These are phyloP conservation scores for Clavispora asparagi DNA, from an alignment of 805 yeast species.

Conservation along the genomic window DNA sequence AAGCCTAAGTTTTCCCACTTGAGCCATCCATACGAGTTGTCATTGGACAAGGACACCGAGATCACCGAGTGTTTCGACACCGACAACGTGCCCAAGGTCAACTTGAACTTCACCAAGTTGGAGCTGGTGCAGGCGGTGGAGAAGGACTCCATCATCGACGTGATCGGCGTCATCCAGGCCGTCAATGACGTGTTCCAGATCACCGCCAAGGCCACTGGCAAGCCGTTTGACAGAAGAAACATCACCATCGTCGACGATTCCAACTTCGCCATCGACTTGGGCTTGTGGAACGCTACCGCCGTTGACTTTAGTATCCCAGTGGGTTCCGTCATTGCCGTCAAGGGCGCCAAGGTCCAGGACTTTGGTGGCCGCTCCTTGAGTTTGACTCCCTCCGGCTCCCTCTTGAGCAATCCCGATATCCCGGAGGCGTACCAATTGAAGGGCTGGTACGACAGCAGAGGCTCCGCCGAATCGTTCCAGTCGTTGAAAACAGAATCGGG, in stretches of 20 bases:
- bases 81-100: slow-evolving; percentile 68
- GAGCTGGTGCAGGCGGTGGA: slow-evolving; percentile 62
- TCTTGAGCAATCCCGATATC: slow-evolving; percentile 79
- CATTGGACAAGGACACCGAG: slow-evolving; percentile 72
- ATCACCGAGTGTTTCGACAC: slow-evolving; percentile 63
- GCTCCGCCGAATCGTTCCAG: slow-evolving; percentile 57
- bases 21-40: slow-evolving; percentile 83
- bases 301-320: slow-evolving; percentile 64
- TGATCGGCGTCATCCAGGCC: slow-evolving; percentile 77
- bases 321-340: slow-evolving; percentile 85
- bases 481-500: slow-evolving; percentile 50
- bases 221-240: slow-evolving; percentile 90
- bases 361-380: slow-evolving; percentile 84
- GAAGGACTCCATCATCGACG: slow-evolving; percentile 72
- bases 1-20: slow-evolving; percentile 82
- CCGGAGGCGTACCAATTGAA: slow-evolving; percentile 82
- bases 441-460: slow-evolving; percentile 92
- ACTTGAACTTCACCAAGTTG: slow-evolving; percentile 70
- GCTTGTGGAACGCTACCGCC: slow-evolving; percentile 90
- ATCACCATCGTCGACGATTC: slow-evolving; percentile 81
- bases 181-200: slow-evolving; percentile 74
- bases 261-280: slow-evolving; percentile 67
- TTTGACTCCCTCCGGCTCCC: slow-evolving; percentile 70
- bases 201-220: slow-evolving; percentile 82
- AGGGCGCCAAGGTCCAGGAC: slow-evolving; percentile 85